Percentiles rank a stretch among this genome's conserved stretches.
Conservation (phyloP, 306 rosid genomes). For the Vigna angularis region DNA sequence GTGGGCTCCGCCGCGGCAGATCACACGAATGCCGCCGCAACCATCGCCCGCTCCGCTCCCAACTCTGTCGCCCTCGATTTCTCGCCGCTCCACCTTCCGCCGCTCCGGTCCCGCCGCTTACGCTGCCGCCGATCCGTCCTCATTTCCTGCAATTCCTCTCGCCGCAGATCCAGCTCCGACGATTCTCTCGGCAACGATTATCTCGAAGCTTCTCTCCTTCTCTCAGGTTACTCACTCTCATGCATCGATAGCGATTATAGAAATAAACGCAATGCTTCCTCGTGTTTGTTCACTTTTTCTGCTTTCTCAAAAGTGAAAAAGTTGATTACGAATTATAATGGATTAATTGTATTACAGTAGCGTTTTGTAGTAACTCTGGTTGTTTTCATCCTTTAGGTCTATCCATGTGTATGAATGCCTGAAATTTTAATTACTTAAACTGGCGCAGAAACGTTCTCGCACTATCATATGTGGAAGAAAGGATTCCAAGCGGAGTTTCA, state of each 20-base stretch:
- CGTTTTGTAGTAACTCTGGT: conserved; percentile 48
- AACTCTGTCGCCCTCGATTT: conserved; percentile 43
- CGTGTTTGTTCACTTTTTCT: conserved; percentile 1
- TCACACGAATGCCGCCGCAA: conserved; percentile 53
- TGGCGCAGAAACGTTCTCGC: conserved; percentile 85
- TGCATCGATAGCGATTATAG: background rate
- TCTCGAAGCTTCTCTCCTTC: conserved; percentile 87
- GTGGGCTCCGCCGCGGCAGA: conserved; percentile 51
- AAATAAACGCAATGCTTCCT: background rate
- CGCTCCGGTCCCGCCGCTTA: conserved; percentile 42
- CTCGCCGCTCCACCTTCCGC: conserved; percentile 46
- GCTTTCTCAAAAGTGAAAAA: background rate
- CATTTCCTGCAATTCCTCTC: conserved; percentile 66
- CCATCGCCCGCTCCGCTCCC: conserved; percentile 42
- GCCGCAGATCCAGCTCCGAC: conserved; percentile 55
- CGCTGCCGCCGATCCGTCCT: conserved; percentile 50
- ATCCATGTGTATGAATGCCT: conserved; percentile 54
- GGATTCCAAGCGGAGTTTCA: conserved; percentile 63
- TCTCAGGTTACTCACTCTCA: conserved; percentile 60
- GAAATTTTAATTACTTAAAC: conserved; percentile 56
- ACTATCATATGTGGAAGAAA: conserved; percentile 71
- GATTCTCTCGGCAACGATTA: conserved; percentile 57
- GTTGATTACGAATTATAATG: background rate
- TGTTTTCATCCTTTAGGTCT: conserved; percentile 54
- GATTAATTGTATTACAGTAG: conserved; percentile 17